Evolutionary conservation across 2,329 filamentous ascomycete species (phyloP), one percentile per base, ranked within the genome.

Genomic region (Aspergillus pseudoterreus): DNA sequence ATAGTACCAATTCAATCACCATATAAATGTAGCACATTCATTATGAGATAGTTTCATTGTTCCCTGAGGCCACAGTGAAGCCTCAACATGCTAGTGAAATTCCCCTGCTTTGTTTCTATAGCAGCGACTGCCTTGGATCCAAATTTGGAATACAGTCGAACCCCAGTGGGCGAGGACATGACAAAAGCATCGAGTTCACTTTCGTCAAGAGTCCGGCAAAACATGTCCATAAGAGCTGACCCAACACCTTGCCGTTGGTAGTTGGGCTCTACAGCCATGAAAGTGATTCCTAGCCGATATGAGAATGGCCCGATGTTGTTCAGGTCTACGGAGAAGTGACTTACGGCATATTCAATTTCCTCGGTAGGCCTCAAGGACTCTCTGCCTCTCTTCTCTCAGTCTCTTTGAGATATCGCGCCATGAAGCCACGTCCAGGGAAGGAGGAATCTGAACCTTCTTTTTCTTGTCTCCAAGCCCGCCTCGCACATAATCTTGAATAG

Each of bases 131-230:
- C 10, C 33, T n/a, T 35, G 33, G n/a, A 35, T 35, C 33, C 33
- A n/a, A 35, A 35, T 2, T 35, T 35, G 33, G 33, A 10, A 9
- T 35, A 35, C n/a, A 35, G 33, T 35, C 33, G 33, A 12, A 35
- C n/a, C 4, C 33, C 33, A 35, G 33, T 9, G 5, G 33, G 33
- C 4, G 33, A 35, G 33, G 33, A 35, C 33, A 35, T 35, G 10
- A 35, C 33, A 12, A 35, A 35, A n/a, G 33, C 33, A 35, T 56
- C 56, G 53, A 30, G 38, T 24, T 41, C 51, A 43, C 47, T n/a
- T 43, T 55, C 48, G 52, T 15, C 49, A 8, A 60, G 49, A 54
- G 57, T 62, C 24, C 44, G 15, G 30, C 54, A 57, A 42, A 63
- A 63, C 1, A 55, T 51, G 42, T 62, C 60, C 38, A 44, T 63